A percentile compares a stretch with the other conserved stretches of the same genome.
These are phyloP conservation scores for Aspergillus transmontanensis DNA, from an alignment of 2,329 filamentous ascomycete species.

Conservation along the genomic window DNA sequence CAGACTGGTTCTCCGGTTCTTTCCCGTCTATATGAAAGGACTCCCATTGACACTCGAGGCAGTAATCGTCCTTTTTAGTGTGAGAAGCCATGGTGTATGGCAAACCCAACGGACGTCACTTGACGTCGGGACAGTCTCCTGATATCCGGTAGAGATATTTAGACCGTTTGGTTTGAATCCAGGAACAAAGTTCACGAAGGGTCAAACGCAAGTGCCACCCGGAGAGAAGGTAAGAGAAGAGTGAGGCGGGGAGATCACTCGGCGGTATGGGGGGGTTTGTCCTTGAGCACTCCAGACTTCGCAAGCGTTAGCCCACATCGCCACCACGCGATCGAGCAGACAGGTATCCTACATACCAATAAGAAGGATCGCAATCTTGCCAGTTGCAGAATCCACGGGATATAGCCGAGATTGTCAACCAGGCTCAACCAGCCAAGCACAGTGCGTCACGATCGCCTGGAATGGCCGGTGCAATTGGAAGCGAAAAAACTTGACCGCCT, in stretches of 20 bases:
- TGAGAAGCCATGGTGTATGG: conserved; percentile 35
- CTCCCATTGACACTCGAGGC: conserved; percentile 47
- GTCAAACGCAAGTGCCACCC: background rate
- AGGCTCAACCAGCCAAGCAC: conserved; percentile 12
- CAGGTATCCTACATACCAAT: conserved; percentile 15
- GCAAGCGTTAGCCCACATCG: conserved; percentile 4
- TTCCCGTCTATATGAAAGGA: conserved; percentile 39
- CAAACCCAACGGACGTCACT: background rate
- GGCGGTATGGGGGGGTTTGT: background rate
- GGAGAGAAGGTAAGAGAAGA: background rate
- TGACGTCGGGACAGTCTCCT: background rate
- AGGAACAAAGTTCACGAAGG: background rate
- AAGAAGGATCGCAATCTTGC: background rate
- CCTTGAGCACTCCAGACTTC: conserved; percentile 4
- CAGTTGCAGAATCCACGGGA: conserved; percentile 6
- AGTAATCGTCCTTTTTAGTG: conserved; percentile 36
- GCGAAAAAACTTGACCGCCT: conserved; percentile 17
- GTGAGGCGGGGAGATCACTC: conserved; percentile 4
- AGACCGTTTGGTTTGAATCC: background rate
- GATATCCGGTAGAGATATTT: background rate
- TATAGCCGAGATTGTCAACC: conserved; percentile 13
- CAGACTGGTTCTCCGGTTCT: conserved; percentile 26
- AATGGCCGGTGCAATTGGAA: conserved; percentile 12
- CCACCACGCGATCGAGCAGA: conserved; percentile 4
- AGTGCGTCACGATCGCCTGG: conserved; percentile 13